Base-by-base conservation (phyloP, 2,329 filamentous ascomycete genomes). In the Emericellopsis atlantica region DNA sequence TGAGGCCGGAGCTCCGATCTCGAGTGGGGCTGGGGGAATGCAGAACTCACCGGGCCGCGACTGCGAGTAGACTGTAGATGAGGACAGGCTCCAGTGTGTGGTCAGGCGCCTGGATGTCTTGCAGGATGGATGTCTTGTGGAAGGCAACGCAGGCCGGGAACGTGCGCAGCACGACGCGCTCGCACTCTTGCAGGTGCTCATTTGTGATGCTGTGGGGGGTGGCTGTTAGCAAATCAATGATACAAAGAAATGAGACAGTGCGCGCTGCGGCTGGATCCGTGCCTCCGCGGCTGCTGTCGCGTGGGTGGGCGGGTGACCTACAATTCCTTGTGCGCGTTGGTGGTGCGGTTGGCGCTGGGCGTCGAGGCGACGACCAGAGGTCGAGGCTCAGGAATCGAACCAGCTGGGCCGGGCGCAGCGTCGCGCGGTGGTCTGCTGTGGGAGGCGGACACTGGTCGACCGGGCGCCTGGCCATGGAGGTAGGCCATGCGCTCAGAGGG, bases 141-240 rank as follows among this genome's bases (percentile, higher is more conserved):
- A 78, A 78, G 51, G 73, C 74, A 34, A 78, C 72, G 52, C 72
- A 77, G 46, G 74, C 72, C 32, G 74, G 74, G 49, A 77, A 67
- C 12, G 72, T 75, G 62, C 75, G 77, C 50, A 67, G 69, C 50
- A 78, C 70, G 52, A 77, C 72, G 43, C 73, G 67, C 58, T 78
- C 74, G 54, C 72, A 76, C 58, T 78, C 74, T 48, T 66, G 59
- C 45, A 76, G 62, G 45, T 76, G 61, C 53, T 78, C 74, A 40
- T 74, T 72, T 8, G 72, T 75, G 40, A 78, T 55, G 48, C 64
- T 67, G 49, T 67, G 49, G 39, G 46, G 41, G 35, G 38, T 9
- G 26, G 12, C 26, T 12, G 26, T 29, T 29, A 29, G 26, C 26
- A 12, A 12, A 9, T 29, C 18, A 21, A 21, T 21, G 4, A 21